Percentiles rank a stretch among this genome's conserved stretches.
These are phyloP conservation scores for Aspergillus ochraceoroseus DNA, from an alignment of 2,329 filamentous ascomycete genomes.

Conservation along the genomic window DNA sequence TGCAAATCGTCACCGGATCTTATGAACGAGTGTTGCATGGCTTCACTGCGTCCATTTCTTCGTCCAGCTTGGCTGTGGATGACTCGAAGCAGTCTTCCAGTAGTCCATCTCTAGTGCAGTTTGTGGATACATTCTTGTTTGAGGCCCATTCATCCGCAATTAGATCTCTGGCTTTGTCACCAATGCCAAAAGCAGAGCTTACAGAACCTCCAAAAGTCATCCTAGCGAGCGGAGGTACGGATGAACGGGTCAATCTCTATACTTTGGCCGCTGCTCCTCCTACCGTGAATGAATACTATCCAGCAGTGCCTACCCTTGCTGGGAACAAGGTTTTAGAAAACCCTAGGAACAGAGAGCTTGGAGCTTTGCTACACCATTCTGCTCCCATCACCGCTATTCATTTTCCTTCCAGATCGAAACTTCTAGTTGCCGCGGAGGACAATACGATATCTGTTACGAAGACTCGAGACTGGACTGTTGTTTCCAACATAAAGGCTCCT, in stretches of 20 bases:
- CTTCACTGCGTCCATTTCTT: constrained; percentile 67
- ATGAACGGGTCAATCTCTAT: constrained; percentile 94
- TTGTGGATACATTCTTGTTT: constrained; percentile 92
- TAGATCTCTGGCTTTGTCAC: constrained; percentile 80
- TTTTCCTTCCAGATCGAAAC: constrained; percentile 81
- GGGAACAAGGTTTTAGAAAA: constrained; percentile 76
- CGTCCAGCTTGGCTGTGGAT: constrained; percentile 25
- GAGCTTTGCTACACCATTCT: constrained; percentile 78
- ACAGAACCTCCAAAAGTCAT: constrained; percentile 69
- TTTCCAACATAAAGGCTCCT: constrained; percentile 85
- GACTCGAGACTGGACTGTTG: constrained; percentile 80
- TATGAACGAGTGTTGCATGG: constrained; percentile 93
- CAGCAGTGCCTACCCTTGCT: constrained; percentile 61
- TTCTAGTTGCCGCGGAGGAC: constrained; percentile 84
- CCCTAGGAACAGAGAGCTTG: constrained; percentile 79
- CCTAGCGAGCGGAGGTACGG: constrained; percentile 84
- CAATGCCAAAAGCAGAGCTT: constrained; percentile 55
- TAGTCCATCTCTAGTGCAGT: constrained; percentile 51
- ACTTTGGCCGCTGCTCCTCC: constrained; percentile 69
- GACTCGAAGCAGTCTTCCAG: constrained; percentile 24
- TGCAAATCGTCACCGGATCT: constrained; percentile 87
- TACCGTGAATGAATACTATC: constrained; percentile 51
- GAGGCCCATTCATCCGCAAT: constrained; percentile 87
- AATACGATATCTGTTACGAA: constrained; percentile 83
- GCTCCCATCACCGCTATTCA: constrained; percentile 72